Base-by-base conservation (phyloP, 331 rosid genomes). In the Acacia pycnantha region DNA sequence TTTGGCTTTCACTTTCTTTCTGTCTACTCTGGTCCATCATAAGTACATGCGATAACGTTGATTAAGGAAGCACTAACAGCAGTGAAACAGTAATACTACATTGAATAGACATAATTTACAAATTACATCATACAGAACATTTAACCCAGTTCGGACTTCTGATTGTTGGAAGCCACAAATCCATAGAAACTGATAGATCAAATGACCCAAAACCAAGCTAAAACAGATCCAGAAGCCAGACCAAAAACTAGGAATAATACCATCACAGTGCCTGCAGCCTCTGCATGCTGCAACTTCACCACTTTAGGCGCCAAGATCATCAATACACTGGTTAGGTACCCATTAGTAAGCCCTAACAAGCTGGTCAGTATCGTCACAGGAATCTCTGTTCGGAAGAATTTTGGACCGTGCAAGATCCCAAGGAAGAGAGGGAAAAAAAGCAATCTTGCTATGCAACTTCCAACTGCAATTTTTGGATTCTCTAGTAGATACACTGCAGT, bases 161-260 rank as follows among this genome's bases (percentile, higher is more conserved):
- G 37, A 61, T 77, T 29, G 51, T 18, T 47, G 19, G 79, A 75
- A 81, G 76, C 50, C 77, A 68, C 19, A 22, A 29, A 54, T 70
- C n/a, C 11, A 54, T 77, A 66, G 74, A 85, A 78, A 78, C 81
- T 73, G 77, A 78, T 77, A 6, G 48, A 72, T 89, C 90, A 95
- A 62, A 93, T 65, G 78, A 93, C 90, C 98, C 98, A 93, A 53
- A 91, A 91, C 98, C 98, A 95, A 83, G 98, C 85, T 72, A 92
- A 78, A 80, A 95, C 40, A 76, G 98, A 90, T 22, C 98, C 98
- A 19, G 82, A 24, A 82, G 96, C 98, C 82, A 93, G 89, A 75
- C 98, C 97, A 50, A 91, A 2, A 79, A 90, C 90, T 65, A 93
- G 80, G 88, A 92, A 95, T 54, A 92, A 71, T 21, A 93, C 98